A percentile compares a stretch with the other conserved stretches of the same genome.
phyloP scores from a whole-genome alignment of 495 filamentous ascomycete genomes.

The Aspergillus affinis region DNA sequence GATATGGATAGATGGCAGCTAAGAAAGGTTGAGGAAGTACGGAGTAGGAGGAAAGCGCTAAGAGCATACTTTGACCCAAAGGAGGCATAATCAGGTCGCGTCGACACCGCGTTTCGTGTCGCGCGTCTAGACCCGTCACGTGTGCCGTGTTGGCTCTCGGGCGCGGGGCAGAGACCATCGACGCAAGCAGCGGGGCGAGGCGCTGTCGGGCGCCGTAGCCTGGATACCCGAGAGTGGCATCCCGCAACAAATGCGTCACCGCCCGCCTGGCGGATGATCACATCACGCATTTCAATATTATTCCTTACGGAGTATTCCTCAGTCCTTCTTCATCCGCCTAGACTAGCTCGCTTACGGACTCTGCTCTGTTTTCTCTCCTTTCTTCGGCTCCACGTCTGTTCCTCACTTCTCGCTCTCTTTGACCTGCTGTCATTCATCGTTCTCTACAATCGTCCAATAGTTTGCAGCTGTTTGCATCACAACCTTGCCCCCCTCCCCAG shows the following conservation, averaged over 20 bases:
- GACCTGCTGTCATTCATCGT: background rate
- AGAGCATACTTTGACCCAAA: slow-evolving; percentile 23
- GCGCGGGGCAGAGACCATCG: background rate
- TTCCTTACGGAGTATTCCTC: background rate
- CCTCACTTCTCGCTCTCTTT: slow-evolving; percentile 8
- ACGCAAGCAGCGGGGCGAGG: background rate
- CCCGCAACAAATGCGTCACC: slow-evolving; percentile 13
- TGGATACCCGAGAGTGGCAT: background rate
- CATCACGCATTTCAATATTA: background rate
- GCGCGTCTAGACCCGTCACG: slow-evolving; percentile 1
- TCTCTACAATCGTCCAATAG: background rate
- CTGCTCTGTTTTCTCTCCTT: background rate
- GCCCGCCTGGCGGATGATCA: background rate
- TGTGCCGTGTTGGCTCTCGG: background rate
- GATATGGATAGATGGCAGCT: background rate
- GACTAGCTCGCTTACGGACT: background rate
- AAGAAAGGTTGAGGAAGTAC: background rate
- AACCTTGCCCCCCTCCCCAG: slow-evolving; percentile 18
- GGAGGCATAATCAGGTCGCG: slow-evolving; percentile 22
- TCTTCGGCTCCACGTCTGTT: background rate
- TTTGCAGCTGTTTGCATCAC: slow-evolving; percentile 44
- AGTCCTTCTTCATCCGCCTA: background rate
- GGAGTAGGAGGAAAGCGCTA: background rate
- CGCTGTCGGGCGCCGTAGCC: background rate
- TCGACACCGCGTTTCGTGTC: slow-evolving; percentile 19